Evolutionary conservation across 441 rosid species (phyloP).

Genomic region (Populus hybrid): DNA sequence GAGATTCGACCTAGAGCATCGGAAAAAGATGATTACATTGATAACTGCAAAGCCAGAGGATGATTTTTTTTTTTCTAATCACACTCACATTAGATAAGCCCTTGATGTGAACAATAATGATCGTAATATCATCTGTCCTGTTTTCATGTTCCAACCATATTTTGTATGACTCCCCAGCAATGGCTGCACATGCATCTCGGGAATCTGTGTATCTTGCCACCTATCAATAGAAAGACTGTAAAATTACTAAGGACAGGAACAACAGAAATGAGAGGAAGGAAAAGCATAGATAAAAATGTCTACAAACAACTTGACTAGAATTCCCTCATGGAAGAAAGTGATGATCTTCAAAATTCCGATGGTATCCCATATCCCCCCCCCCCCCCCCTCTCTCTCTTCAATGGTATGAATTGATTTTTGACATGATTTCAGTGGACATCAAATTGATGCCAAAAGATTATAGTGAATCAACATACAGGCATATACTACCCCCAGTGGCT

Average conservation of each 20-base stretch:
- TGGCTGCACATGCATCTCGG: constrained; percentile 83
- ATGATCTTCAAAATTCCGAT: neutral
- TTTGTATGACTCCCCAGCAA: constrained; percentile 91
- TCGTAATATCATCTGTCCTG: constrained; percentile 97
- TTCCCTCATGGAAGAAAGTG: neutral
- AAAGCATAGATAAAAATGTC: neutral
- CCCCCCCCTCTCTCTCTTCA: neutral
- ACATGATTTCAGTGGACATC: neutral
- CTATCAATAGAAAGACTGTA: constrained; percentile 33
- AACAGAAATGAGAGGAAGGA: neutral
- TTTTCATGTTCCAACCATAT: constrained; percentile 80
- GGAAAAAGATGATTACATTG: neutral
- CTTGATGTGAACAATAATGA: constrained; percentile 66
- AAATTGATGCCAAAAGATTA: neutral
- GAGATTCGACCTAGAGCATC: neutral
- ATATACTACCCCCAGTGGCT: neutral
- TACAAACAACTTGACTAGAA: neutral
- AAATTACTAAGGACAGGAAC: constrained; percentile 6
- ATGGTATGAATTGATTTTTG: neutral
- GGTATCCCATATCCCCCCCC: neutral
- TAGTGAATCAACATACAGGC: neutral
- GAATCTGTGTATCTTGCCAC: constrained; percentile 72
- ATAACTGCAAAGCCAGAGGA: constrained; percentile 4
- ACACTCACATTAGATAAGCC: constrained; percentile 49
- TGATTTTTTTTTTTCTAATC: neutral